Conservation (phyloP, 225 moss, liverwort and hornwort genomes). For the Physcomitrellopsis africana region DNA sequence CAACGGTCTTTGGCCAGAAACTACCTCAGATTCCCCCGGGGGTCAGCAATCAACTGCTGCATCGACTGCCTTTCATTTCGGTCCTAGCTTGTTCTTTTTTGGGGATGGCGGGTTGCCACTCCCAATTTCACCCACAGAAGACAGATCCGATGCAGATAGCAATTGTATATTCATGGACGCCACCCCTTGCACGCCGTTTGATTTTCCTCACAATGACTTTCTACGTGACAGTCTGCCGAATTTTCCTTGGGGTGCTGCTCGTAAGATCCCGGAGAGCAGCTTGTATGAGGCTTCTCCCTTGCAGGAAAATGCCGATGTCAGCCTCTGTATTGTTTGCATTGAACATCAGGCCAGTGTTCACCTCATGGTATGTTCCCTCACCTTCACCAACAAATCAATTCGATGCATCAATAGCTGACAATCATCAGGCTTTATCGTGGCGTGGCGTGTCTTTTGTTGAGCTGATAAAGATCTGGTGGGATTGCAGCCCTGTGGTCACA, state of each 20-base stretch:
- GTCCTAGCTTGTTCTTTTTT: constrained; percentile 65
- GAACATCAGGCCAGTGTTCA: constrained; percentile 55
- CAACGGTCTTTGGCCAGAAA: constrained; percentile 51
- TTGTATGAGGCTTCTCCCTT: constrained; percentile 44
- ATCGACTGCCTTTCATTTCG: constrained; percentile 41
- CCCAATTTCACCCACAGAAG: constrained; percentile 46
- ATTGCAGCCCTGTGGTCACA: constrained; percentile 58
- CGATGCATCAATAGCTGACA: neutral
- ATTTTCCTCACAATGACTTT: constrained; percentile 56
- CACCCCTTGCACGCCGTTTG: constrained; percentile 55
- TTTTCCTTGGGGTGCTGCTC: constrained; percentile 39
- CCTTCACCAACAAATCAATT: neutral
- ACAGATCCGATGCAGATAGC: constrained; percentile 36
- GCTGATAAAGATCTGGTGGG: constrained; percentile 28
- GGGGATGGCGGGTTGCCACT: constrained; percentile 59
- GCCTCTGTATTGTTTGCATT: constrained; percentile 58
- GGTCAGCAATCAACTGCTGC: constrained; percentile 43
- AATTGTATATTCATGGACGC: constrained; percentile 47
- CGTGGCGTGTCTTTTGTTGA: neutral
- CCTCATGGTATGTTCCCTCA: constrained; percentile 45
- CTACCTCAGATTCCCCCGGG: constrained; percentile 36
- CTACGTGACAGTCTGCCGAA: constrained; percentile 51
- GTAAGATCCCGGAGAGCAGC: constrained; percentile 50
- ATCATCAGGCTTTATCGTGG: neutral
- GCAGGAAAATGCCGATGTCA: constrained; percentile 46